Conservation (phyloP, 2,329 filamentous ascomycete genomes). For the Onygenales sp. region DNA sequence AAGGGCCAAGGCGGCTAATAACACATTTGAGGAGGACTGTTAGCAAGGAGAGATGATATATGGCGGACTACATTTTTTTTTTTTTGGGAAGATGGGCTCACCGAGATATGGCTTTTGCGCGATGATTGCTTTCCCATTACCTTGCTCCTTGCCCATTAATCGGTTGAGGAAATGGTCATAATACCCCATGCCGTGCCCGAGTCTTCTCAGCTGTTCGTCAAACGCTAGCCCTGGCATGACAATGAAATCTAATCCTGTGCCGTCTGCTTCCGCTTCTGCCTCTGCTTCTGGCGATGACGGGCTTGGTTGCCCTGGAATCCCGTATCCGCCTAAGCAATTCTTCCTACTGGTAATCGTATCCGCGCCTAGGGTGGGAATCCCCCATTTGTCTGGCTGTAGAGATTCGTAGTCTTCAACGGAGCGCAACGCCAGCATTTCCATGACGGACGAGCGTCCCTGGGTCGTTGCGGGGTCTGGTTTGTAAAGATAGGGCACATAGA, state of each 20-base stretch:
- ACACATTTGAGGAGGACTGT: constrained; percentile 16
- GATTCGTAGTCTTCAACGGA: constrained; percentile 68
- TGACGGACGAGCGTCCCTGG: constrained; percentile 54
- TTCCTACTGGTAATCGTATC: constrained; percentile 56
- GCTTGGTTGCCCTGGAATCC: constrained; percentile 19
- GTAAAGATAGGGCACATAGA: constrained; percentile 88
- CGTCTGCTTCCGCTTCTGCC: constrained; percentile 13
- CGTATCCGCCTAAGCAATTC: constrained; percentile 62
- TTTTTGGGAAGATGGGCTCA: constrained; percentile 27
- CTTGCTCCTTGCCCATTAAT: constrained; percentile 42
- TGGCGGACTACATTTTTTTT: not conserved
- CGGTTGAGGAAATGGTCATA: constrained; percentile 76
- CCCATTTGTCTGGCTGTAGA: constrained; percentile 74
- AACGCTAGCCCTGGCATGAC: constrained; percentile 92
- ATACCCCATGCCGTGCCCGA: constrained; percentile 93
- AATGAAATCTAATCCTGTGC: constrained; percentile 64
- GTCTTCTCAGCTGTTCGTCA: constrained; percentile 61
- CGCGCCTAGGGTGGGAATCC: constrained; percentile 74
- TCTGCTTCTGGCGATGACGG: not conserved
- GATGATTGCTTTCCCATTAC: constrained; percentile 20
- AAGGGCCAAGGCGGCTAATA: constrained; percentile 67
- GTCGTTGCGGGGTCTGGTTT: constrained; percentile 32
- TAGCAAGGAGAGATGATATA: not conserved
- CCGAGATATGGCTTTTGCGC: constrained; percentile 49
- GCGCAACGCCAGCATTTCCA: constrained; percentile 86